phyloP scores from a whole-genome alignment of 768 basidiomycete genomes.

The Tricholomella constricta region DNA sequence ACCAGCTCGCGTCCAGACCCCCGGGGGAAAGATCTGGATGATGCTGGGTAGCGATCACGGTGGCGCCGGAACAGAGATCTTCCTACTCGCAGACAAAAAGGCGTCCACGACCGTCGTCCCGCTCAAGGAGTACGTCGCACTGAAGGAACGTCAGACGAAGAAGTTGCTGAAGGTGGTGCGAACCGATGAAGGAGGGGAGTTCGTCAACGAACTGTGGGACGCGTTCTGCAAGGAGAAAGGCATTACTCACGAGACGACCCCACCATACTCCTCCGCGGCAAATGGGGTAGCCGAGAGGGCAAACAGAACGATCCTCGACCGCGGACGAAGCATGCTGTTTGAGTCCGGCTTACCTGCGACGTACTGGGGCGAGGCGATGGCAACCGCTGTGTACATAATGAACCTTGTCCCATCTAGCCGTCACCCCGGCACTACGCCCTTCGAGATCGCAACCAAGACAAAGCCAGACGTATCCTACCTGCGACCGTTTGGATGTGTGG shows the following conservation, averaged over 20 bases:
- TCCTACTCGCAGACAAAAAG: background rate
- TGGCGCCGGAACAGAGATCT: background rate
- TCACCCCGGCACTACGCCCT: conserved; percentile 13
- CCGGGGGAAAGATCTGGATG: background rate
- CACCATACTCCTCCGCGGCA: background rate
- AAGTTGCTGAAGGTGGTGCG: background rate
- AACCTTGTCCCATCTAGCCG: background rate
- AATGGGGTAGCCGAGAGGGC: background rate
- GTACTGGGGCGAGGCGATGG: too few species aligned
- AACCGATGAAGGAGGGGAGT: background rate
- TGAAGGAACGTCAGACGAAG: background rate
- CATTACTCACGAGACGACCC: background rate
- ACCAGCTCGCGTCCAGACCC: background rate
- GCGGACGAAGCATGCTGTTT: conserved; percentile 8
- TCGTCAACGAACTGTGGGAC: background rate
- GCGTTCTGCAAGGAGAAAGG: background rate
- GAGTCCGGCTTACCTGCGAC: too few species aligned
- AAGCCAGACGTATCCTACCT: conserved; percentile 31
- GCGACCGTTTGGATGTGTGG: conserved; percentile 14
- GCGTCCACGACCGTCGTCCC: background rate
- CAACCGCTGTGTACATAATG: too few species aligned
- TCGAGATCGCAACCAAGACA: conserved; percentile 14
- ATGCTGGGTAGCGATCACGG: background rate
- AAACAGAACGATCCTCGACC: background rate
- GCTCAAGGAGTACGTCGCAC: background rate